These are phyloP conservation scores for Pugionium cornutum DNA, from an alignment of 345 rosid genomes.

Conservation along the genomic window DNA sequence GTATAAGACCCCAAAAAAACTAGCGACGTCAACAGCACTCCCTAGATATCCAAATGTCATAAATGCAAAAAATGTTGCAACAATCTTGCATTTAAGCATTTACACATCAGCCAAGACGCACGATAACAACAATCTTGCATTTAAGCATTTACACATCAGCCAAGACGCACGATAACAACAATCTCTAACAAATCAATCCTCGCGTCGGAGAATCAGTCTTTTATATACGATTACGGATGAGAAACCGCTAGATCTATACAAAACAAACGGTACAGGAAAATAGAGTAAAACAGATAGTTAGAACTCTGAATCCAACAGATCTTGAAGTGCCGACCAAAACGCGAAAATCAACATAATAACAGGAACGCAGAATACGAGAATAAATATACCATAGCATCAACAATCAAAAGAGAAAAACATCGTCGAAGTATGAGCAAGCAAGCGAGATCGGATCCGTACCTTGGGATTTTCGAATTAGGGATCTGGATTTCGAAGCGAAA, in stretches of 20 bases:
- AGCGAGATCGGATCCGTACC: constrained; percentile 20
- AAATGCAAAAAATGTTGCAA: background rate
- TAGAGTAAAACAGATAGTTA: background rate
- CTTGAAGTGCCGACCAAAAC: constrained; percentile 16
- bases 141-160: too few species aligned
- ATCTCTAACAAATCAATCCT: constrained; percentile 11
- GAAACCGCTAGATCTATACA: constrained; percentile 35
- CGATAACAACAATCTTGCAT: background rate
- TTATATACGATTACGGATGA: background rate
- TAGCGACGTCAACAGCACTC: constrained; percentile 2
- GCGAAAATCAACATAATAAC: background rate
- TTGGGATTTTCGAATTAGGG: constrained; percentile 18
- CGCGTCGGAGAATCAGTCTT: too few species aligned
- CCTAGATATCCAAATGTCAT: background rate
- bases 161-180: background rate
- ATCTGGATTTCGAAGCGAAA: constrained; percentile 4
- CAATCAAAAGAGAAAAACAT: background rate
- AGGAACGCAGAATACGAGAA: background rate
- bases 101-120: too few species aligned
- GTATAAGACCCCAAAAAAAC: background rate
- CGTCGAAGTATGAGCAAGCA: constrained; percentile 1
- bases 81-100: background rate
- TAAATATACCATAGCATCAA: background rate
- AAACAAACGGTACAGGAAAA: background rate
- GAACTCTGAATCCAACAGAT: constrained; percentile 29